A percentile compares a stretch with the other conserved stretches of the same genome.
Evolutionary conservation across 2,329 filamentous ascomycete species (phyloP).

Genomic region (Biscogniauxia sp.): DNA sequence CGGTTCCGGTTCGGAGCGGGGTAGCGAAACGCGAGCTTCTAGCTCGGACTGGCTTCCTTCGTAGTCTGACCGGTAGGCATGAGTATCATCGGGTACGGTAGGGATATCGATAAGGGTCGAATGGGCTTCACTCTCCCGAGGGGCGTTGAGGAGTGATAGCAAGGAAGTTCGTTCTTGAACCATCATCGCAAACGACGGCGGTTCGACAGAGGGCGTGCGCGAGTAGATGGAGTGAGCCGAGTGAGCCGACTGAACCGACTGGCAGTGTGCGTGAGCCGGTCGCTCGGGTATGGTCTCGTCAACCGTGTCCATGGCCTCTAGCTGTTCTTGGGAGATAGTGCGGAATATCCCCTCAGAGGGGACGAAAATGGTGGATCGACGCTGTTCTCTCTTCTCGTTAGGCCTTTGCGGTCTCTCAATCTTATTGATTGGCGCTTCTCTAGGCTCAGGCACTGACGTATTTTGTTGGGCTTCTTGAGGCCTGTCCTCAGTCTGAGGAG

Average conservation of each 20-base stretch:
- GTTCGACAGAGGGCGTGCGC: slow-evolving; percentile 61
- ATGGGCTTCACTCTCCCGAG: slow-evolving; percentile 40
- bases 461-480: slow-evolving; percentile 8
- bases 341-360: slow-evolving; percentile 63
- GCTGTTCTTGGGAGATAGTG: slow-evolving; percentile 55
- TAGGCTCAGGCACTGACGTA: slow-evolving; percentile 17
- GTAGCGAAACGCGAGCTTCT: slow-evolving; percentile 24
- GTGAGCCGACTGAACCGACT: slow-evolving; percentile 41
- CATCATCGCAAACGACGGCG: slow-evolving; percentile 56
- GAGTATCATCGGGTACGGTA: slow-evolving; percentile 36
- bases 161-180: slow-evolving; percentile 56
- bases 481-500: slow-evolving; percentile 30
- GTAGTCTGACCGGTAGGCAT: slow-evolving; percentile 3
- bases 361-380: slow-evolving; percentile 55
- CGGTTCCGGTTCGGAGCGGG: slow-evolving; percentile 40
- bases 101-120: slow-evolving; percentile 40
- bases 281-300: slow-evolving; percentile 32
- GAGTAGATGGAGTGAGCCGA: slow-evolving; percentile 46
- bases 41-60: slow-evolving; percentile 13
- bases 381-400: slow-evolving; percentile 34
- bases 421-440: slow-evolving; percentile 30
- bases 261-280: slow-evolving; percentile 29
- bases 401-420: not conserved
- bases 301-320: slow-evolving; percentile 40
- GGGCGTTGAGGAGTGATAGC: slow-evolving; percentile 59